These are phyloP conservation scores for Fusarium sp. DNA, from an alignment of 2,329 filamentous ascomycete genomes.

Conservation along the genomic window DNA sequence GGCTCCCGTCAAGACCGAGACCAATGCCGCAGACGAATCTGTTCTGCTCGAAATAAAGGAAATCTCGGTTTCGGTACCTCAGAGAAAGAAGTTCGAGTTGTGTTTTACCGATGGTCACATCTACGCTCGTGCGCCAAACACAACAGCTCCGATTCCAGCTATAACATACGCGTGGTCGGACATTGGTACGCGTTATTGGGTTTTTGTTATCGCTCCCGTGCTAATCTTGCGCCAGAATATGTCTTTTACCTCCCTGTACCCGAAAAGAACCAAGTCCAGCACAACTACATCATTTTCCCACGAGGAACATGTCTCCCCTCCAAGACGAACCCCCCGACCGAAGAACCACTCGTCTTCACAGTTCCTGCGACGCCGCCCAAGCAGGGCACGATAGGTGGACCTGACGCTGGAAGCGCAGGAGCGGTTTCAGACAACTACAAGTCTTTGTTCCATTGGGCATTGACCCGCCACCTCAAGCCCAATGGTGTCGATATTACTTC, in stretches of 20 bases:
- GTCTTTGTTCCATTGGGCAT: conserved; percentile 70
- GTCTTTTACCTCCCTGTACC: conserved; percentile 73
- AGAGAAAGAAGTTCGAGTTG: conserved; percentile 75
- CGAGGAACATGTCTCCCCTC: conserved; percentile 63
- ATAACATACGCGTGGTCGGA: conserved; percentile 70
- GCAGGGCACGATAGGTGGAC: conserved; percentile 65
- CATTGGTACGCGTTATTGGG: conserved; percentile 61
- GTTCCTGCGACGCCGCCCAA: conserved; percentile 70
- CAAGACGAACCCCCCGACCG: conserved; percentile 55
- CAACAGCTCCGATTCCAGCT: conserved; percentile 62
- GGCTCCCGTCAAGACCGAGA: conserved; percentile 33
- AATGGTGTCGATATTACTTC: conserved; percentile 62
- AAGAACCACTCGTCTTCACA: conserved; percentile 73
- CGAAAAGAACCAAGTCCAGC: conserved; percentile 72
- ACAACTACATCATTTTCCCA: conserved; percentile 74
- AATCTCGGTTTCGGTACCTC: conserved; percentile 73
- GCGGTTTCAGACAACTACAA: conserved; percentile 69
- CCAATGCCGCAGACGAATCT: conserved; percentile 60
- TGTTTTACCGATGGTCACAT: conserved; percentile 70
- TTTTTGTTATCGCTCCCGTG: not conserved
- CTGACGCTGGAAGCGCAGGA: conserved; percentile 60
- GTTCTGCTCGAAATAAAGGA: conserved; percentile 72
- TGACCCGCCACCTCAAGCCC: conserved; percentile 62
- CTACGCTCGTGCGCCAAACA: conserved; percentile 66
- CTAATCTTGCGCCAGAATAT: conserved; percentile 59